Conservation (phyloP, 352 stramenopile genomes). For the Phytophthora ohioensis region DNA sequence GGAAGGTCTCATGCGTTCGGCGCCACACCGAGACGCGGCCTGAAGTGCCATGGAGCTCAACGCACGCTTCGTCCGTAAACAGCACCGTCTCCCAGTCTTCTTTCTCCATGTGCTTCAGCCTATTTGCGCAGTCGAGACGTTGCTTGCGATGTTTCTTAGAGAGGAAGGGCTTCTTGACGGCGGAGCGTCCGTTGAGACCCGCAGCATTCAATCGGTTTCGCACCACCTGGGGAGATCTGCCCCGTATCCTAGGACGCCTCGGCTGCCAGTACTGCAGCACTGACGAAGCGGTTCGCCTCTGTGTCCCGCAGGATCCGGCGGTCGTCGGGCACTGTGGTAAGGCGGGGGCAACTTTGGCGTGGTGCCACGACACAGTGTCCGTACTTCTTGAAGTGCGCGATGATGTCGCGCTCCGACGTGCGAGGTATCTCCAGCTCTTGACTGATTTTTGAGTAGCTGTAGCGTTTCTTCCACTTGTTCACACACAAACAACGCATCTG, state of each 20-base stretch:
- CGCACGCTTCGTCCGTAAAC: too few relatives aligned
- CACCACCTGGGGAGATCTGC: background rate
- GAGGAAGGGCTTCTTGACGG: constrained; percentile 2
- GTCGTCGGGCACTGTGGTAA: background rate
- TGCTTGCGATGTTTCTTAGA: background rate
- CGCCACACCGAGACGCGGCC: constrained; percentile 7
- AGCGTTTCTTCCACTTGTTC: too few relatives aligned
- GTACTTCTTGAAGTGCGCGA: constrained; percentile 1
- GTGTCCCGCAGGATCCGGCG: background rate
- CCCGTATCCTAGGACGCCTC: background rate
- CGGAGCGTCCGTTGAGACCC: background rate
- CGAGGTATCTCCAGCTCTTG: too few relatives aligned
- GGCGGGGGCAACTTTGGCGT: background rate
- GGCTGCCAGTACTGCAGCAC: constrained; percentile 17
- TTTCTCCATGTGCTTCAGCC: too few relatives aligned
- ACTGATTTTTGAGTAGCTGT: too few relatives aligned
- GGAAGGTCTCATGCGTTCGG: background rate
- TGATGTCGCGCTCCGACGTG: background rate
- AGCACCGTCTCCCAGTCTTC: too few relatives aligned
- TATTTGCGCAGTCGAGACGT: too few relatives aligned
- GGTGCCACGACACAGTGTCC: background rate
- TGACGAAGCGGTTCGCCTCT: constrained; percentile 14
- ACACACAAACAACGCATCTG: too few relatives aligned
- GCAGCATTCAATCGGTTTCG: background rate
- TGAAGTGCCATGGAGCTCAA: constrained; percentile 1